Conservation (phyloP, 257 asterid species). For the Solanum paucissectum region DNA sequence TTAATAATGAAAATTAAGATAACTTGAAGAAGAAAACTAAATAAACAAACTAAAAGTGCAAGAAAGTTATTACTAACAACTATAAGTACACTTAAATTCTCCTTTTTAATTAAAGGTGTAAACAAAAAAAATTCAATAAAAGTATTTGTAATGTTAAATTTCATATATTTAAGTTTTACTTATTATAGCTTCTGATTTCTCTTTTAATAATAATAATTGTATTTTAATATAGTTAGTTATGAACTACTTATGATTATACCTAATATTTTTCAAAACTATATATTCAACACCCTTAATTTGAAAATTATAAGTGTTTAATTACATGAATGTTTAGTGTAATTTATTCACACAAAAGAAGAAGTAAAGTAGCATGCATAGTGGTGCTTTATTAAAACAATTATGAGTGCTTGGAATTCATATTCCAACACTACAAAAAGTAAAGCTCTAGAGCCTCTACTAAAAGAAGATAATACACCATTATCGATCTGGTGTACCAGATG, state of each 20-base stretch:
- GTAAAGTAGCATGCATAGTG: neutral
- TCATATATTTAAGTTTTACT: neutral
- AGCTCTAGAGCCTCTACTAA: neutral
- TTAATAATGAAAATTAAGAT: too few species aligned
- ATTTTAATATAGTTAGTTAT: neutral
- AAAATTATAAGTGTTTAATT: too few species aligned
- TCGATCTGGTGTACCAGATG: rapidly evolving
- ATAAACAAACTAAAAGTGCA: too few species aligned
- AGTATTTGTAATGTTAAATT: too few species aligned
- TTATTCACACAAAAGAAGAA: neutral
- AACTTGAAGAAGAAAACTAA: too few species aligned
- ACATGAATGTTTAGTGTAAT: neutral
- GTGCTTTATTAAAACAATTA: neutral
- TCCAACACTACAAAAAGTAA: neutral
- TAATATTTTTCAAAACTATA: neutral
- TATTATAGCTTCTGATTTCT: neutral
- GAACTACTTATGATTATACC: neutral
- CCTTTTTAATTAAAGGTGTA: neutral
- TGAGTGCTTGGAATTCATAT: neutral
- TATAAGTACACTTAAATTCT: too few species aligned
- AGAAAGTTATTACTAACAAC: neutral
- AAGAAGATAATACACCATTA: neutral
- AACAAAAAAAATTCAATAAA: neutral
- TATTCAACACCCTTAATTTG: neutral
- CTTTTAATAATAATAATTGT: neutral